Base-by-base conservation (phyloP, 768 basidiomycete species). In the Tylopilus sp. region DNA sequence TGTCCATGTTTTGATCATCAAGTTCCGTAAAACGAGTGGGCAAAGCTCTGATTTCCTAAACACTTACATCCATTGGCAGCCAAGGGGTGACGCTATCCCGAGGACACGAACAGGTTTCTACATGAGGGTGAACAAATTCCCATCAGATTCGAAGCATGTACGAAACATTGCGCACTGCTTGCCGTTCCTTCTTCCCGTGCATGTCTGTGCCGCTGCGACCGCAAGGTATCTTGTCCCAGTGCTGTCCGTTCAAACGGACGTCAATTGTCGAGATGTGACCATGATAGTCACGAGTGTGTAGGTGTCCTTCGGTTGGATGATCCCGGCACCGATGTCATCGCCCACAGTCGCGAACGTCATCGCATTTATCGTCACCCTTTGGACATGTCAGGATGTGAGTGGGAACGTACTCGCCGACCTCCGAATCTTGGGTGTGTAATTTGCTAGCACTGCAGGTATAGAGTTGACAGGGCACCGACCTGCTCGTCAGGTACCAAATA, bases 201-300 rank as follows among this genome's bases (percentile, higher is more conserved):
- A n/a, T n/a, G n/a, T n/a, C n/a, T n/a, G n/a, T n/a, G n/a, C n/a
- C n/a, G n/a, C n/a, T n/a, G n/a, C n/a, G n/a, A n/a, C n/a, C n/a
- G n/a, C n/a, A n/a, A n/a, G n/a, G n/a, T n/a, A n/a, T n/a, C n/a
- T n/a, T n/a, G n/a, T n/a, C n/a, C n/a, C n/a, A n/a, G n/a, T n/a
- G n/a, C n/a, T 58, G 52, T 80, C 58, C 66, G 60, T 86, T 86
- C 58, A 84, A 63, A 14, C 75, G 73, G 1, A 78, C 11, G 63
- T 84, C 85, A 56, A 85, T 76, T 69, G n/a, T n/a, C n/a, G n/a
- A n/a, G n/a, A n/a, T n/a, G n/a, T n/a, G 5, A 83, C 72, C 73
- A 85, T 78, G 56, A 87, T 84, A 1, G 85, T 76, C 85, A 0
- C 83, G 83, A 28, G 84, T 79, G 63, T 87, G 87, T 16, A 83